phyloP scores from a whole-genome alignment of 495 filamentous ascomycete genomes.

The Chaetomidium leptoderma region DNA sequence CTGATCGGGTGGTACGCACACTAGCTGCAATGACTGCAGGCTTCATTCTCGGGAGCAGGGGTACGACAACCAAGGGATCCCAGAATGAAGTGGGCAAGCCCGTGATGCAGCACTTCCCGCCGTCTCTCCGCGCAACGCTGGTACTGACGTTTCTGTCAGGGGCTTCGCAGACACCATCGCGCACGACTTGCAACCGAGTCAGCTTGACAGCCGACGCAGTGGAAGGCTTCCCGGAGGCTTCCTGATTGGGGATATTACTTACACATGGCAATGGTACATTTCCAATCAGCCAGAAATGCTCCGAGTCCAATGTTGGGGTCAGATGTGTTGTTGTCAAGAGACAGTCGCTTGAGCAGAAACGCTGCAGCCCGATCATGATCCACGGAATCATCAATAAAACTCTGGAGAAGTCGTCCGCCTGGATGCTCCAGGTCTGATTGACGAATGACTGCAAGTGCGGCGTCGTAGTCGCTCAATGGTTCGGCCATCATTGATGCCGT shows the following conservation, averaged over 20 bases:
- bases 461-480: neutral
- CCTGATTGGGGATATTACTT: neutral
- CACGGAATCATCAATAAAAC: neutral
- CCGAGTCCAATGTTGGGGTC: neutral
- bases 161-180: neutral
- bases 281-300: conserved; percentile 2
- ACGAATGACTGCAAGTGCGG: neutral
- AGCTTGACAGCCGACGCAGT: neutral
- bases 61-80: neutral
- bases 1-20: neutral
- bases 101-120: conserved; percentile 4
- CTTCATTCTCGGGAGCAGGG: conserved; percentile 1
- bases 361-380: conserved; percentile 2
- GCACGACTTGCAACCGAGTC: neutral
- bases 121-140: neutral
- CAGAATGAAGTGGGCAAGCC: neutral
- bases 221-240: neutral
- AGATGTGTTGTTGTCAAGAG: neutral
- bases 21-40: neutral
- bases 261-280: conserved; percentile 1
- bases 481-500: neutral
- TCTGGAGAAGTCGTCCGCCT: neutral
- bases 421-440: neutral
- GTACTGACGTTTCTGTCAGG: neutral
- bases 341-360: neutral